Evolutionary conservation across 2,329 filamentous ascomycete species (phyloP).

Genomic region (Septoria linicola): DNA sequence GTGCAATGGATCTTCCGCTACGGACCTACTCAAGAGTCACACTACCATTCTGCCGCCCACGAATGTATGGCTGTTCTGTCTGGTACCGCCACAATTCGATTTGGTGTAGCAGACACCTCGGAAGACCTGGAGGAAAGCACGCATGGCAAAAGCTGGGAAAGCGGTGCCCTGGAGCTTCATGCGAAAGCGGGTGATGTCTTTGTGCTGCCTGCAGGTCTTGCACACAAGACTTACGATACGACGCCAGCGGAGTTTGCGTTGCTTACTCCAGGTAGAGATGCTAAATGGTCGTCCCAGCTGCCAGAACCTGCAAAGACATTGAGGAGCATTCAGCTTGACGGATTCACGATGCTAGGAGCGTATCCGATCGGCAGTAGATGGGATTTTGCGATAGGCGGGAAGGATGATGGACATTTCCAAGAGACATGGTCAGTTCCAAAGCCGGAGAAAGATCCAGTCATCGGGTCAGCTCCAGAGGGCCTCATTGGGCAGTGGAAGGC

Average conservation of each 20-base stretch:
- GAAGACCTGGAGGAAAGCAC: conserved; percentile 44
- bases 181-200: conserved; percentile 58
- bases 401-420: conserved; percentile 44
- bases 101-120: conserved; percentile 54
- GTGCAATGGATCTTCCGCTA: conserved; percentile 60
- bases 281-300: conserved; percentile 36
- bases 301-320: conserved; percentile 41
- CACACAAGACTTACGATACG: conserved; percentile 55
- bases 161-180: conserved; percentile 51
- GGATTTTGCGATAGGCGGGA: conserved; percentile 53
- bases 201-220: conserved; percentile 56
- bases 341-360: conserved; percentile 59
- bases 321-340: conserved; percentile 39
- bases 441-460: conserved; percentile 50
- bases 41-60: conserved; percentile 58
- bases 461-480: conserved; percentile 43
- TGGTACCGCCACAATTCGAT: conserved; percentile 54
- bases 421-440: conserved; percentile 49
- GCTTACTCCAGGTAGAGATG: conserved; percentile 44
- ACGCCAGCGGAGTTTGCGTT: conserved; percentile 43
- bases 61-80: conserved; percentile 60
- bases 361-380: conserved; percentile 53
- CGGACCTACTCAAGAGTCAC: conserved; percentile 53
- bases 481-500: conserved; percentile 39
- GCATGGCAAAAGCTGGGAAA: conserved; percentile 42